Evolutionary conservation across 306 rosid genomes (phyloP), one percentile per base, ranked within the genome.

Genomic region (Cucumis hystrix): DNA sequence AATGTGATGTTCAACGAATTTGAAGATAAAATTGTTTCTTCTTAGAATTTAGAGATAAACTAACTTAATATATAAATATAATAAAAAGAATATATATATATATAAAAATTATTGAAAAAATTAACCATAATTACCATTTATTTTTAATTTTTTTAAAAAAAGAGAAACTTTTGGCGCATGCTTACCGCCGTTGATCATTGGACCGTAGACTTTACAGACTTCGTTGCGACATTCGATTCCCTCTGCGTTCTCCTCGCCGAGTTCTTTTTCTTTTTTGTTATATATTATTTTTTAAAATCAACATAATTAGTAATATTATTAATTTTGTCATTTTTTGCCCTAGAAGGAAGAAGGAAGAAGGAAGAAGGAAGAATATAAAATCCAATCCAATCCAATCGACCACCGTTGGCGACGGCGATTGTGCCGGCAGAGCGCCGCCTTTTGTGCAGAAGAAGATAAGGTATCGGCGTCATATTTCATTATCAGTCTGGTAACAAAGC

Each of bases 91-190:
- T 28, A 28, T 28, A 28, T 28, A 28, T 33, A 33, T 33, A 33
- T 33, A 33, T 33, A 33, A 33, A 33, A 33, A 4, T 3, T 33
- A 3, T 33, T 3, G 4, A 10, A 6, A 67, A 3, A 66, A 66
- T 9, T 66, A 43, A 69, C 12, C 56, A 68, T 68, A 43, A 68
- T 43, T 41, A 68, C 57, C 75, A 45, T 69, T 21, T 47, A 8
- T 45, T 6, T 69, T 45, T 33, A 3, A 33, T 33, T 21, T 40
- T 43, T 3, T 10, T 20, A 28, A 28, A 45, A 70, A 1, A 47
- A 39, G 10, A 58, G 35, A 49, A 70, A 71, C 54, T 78, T 80
- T 66, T 56, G 72, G 81, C 83, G 91, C 96, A 83, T 86, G 96
- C 89, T 43, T n/a, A 66, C 82, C 76, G 77, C 73, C 73, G 86